phyloP scores from a whole-genome alignment of 1,139 yeast species.

The Hyphopichia pseudoburtonii region DNA sequence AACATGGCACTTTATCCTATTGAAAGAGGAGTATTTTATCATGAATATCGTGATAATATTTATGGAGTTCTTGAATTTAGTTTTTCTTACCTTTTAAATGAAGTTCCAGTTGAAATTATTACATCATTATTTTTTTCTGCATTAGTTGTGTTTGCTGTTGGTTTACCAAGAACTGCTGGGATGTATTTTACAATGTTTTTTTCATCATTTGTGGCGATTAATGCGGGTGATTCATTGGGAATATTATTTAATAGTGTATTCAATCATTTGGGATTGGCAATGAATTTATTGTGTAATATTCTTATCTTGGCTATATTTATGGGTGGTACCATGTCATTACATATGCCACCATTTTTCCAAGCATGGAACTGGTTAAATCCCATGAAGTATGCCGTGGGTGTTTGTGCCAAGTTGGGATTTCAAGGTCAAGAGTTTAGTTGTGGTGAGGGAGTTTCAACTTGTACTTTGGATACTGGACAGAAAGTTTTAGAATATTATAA shows the following conservation, averaged over 20 bases:
- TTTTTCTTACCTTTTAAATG: slow-evolving; percentile 62
- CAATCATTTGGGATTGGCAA: slow-evolving; percentile 75
- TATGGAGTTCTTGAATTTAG: slow-evolving; percentile 70
- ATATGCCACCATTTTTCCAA: slow-evolving; percentile 66
- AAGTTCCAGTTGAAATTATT: slow-evolving; percentile 69
- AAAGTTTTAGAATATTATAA: slow-evolving; percentile 35
- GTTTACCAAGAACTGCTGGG: slow-evolving; percentile 66
- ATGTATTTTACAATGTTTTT: slow-evolving; percentile 69
- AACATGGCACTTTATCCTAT: slow-evolving; percentile 73
- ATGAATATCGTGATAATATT: slow-evolving; percentile 73
- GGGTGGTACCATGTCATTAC: slow-evolving; percentile 85
- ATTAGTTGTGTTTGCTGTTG: slow-evolving; percentile 67
- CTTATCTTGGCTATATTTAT: slow-evolving; percentile 71
- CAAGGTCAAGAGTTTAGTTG: slow-evolving; percentile 34
- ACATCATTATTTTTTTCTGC: slow-evolving; percentile 60
- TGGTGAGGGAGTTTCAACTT: slow-evolving; percentile 16
- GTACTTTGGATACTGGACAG: slow-evolving; percentile 35
- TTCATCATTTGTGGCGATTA: slow-evolving; percentile 53
- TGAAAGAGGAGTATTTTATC: slow-evolving; percentile 74
- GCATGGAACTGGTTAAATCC: slow-evolving; percentile 77
- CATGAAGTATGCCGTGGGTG: slow-evolving; percentile 64
- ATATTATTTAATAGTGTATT: slow-evolving; percentile 74
- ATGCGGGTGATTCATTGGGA: slow-evolving; percentile 83
- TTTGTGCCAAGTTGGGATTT: slow-evolving; percentile 42
- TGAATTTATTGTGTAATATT: slow-evolving; percentile 64